Evolutionary conservation across 2,329 filamentous ascomycete species (phyloP), one percentile per base, ranked within the genome.

Genomic region (Ilyonectria robusta): DNA sequence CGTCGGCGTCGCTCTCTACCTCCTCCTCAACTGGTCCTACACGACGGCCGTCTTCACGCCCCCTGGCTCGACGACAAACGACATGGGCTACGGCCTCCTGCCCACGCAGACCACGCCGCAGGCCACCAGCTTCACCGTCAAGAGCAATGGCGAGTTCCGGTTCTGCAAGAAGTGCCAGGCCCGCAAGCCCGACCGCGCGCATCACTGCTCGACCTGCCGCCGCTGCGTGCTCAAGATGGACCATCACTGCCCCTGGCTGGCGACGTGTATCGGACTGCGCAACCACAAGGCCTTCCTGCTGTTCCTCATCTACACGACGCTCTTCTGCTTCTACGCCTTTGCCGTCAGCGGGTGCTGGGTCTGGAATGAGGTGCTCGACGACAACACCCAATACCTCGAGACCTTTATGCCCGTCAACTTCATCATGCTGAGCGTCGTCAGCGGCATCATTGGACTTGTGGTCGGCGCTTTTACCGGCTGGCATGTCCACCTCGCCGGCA

Each of bases 161-260:
- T 98, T 92, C 84, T 99, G 96, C 87, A 98, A 98, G 84, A 99
- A 99, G 83, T 99, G 96, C 81, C 93, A 97, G 83, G 92, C 92
- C 59, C 90, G 93, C 70, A 99, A 99, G 84, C 96, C 96, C 47
- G 96, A 99, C 82, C 93, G 96, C 68, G 91, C 95, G 35, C 96
- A 99, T 81, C 96, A 99, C 84, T 99, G 96, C 86, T 97, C 94
- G 11, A 97, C 94, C 4, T 99, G 96, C 83, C 90, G 92, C 73
- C 92, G 93, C 77, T 99, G 96, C 80, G 95, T 99, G 29, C 86
- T 99, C 80, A 99, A 99, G 86, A 99, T 99, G 96, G 96, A 99
- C 79, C 96, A 99, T 81, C 96, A 99, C 83, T 99, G 96, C 80
- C 96, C 96, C 17, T 99, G 96, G 96, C 87, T 99, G 56, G 95